Evolutionary conservation across 176 grass and related monocot species (phyloP).

Genomic region (Carex littledalei): DNA sequence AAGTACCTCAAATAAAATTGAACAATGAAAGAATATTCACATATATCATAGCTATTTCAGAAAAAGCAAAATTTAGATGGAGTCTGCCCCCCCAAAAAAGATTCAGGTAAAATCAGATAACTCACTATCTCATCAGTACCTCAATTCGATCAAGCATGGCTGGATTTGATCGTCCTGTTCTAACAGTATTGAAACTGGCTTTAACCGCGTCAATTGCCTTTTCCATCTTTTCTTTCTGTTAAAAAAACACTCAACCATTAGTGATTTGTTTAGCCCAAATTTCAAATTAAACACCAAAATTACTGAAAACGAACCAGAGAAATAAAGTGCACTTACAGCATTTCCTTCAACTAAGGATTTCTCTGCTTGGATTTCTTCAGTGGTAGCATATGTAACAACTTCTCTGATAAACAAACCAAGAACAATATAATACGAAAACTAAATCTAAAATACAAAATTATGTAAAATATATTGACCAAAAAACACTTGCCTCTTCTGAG

Average conservation of each 20-base stretch:
- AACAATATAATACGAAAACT: neutral
- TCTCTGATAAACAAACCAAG: conserved; percentile 9
- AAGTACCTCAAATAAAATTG: neutral
- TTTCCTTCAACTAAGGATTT: conserved; percentile 76
- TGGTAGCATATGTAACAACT: conserved; percentile 59
- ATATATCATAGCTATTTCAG: neutral
- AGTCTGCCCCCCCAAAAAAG: neutral
- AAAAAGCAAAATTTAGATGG: neutral
- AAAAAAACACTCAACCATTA: neutral
- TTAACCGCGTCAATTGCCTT: conserved; percentile 73
- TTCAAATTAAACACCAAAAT: conserved; percentile 6
- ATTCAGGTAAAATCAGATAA: neutral
- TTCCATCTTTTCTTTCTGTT: conserved; percentile 90
- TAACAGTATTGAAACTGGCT: conserved; percentile 82
- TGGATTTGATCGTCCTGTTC: conserved; percentile 88
- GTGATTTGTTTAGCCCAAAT: neutral
- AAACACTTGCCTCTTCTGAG: conserved; percentile 23
- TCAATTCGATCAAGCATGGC: conserved; percentile 93
- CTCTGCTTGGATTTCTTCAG: conserved; percentile 93
- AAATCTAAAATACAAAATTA: neutral
- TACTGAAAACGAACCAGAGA: neutral
- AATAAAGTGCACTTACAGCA: conserved; percentile 44
- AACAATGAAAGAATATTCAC: neutral
- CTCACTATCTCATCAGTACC: conserved; percentile 31
- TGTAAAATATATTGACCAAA: neutral